A percentile compares a stretch with the other conserved stretches of the same genome.
Evolutionary conservation across 2,329 filamentous ascomycete species (phyloP).

Genomic region (Trichoderma semiorbis): DNA sequence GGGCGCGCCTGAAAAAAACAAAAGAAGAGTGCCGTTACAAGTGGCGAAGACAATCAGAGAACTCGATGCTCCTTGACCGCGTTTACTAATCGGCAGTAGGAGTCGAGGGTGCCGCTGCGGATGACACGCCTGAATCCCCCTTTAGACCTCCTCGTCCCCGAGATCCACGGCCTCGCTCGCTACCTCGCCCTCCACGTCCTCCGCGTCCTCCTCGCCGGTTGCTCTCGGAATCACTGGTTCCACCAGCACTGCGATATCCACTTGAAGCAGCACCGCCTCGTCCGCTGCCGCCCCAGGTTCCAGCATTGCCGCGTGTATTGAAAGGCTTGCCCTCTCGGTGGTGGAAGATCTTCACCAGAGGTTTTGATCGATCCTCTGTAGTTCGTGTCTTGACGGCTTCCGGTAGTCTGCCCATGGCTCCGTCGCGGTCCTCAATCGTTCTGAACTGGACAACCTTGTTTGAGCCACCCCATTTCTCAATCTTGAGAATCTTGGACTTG

Average conservation of each 20-base stretch:
- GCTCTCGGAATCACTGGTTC: constrained; percentile 66
- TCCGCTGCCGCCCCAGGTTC: constrained; percentile 63
- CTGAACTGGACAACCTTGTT: constrained; percentile 88
- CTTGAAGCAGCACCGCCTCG: constrained; percentile 60
- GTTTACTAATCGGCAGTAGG: constrained; percentile 38
- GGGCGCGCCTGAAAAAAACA: constrained; percentile 7
- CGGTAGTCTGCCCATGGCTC: constrained; percentile 70
- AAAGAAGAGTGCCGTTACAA: constrained; percentile 19
- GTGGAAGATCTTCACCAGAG: constrained; percentile 79
- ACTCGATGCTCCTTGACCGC: neutral
- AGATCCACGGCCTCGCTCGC: constrained; percentile 55
- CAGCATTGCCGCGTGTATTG: constrained; percentile 60
- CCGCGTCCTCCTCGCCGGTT: constrained; percentile 55
- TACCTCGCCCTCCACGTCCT: constrained; percentile 55
- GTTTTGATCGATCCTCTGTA: constrained; percentile 71
- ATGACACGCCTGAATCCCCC: constrained; percentile 55
- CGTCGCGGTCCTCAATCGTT: constrained; percentile 73
- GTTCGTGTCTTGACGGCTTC: constrained; percentile 71
- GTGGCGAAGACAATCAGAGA: constrained; percentile 3
- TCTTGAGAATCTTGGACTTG: constrained; percentile 71
- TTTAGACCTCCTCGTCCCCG: constrained; percentile 56
- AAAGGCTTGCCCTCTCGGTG: constrained; percentile 59
- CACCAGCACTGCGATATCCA: constrained; percentile 80
- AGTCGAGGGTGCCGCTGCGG: constrained; percentile 50
- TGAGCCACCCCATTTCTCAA: constrained; percentile 73